Base-by-base conservation (phyloP, 1,284 basidiomycete genomes). In the Ceratobasidium theobromae region DNA sequence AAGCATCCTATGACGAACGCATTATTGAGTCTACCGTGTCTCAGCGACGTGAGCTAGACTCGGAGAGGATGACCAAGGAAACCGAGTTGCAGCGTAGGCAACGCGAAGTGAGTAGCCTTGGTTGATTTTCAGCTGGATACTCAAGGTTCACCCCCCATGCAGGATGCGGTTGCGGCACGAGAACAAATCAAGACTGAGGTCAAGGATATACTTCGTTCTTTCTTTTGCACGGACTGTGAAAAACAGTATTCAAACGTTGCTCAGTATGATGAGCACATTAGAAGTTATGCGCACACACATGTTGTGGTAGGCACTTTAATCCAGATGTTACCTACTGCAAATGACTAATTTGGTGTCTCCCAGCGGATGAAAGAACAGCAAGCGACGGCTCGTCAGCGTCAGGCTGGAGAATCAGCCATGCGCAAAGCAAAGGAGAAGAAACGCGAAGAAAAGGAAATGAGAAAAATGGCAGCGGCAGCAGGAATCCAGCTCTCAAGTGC, bases 21-120 rank as follows among this genome's bases (percentile, higher is more conserved):
- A 87, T 91, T 84, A 88, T 91, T 64, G 89, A 91, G 73, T 85
- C 86, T 0, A 91, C 90, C 2, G 89, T 91, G 25, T 86, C 89
- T 4, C 87, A 90, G 71, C 84, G 90, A 23, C 84, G 89, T 14
- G 86, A 79, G 58, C 76, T 92, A 16, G 88, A 90, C 70, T 91
- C 89, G 0, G 89, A 92, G 74, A 81, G 87, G 43, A 86, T 89
- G 73, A 84, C 80, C 51, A 87, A 85, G 72, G 90, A 93, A 75
- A 89, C 85, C 0, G 86, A 85, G 62, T 86, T 88, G 57, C 88
- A 92, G 72, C 84, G 87, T 41, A 79, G 75, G 72, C 79, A 81
- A 35, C 82, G 89, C 73, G 86, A 91, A 80, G 90, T 87, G 70
- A 32, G 77, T 71, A 12, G 23, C 3, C 27, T 51, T 25, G 11